Conservation (phyloP, 2,329 filamentous ascomycete genomes). For the Monosporascus sp. region DNA sequence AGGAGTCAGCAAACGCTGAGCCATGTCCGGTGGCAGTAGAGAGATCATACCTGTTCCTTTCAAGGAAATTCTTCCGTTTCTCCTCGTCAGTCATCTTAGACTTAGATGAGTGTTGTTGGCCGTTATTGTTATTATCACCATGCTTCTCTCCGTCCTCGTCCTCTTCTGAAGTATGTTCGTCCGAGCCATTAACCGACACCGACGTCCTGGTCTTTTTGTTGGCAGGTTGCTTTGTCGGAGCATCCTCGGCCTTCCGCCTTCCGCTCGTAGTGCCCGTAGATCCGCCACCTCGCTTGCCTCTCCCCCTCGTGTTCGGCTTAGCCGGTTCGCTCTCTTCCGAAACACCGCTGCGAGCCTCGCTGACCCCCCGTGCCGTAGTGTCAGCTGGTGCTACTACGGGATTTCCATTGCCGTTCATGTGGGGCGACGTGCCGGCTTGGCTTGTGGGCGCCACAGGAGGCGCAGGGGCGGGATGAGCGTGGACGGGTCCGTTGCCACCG, state of each 20-base stretch:
- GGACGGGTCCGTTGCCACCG: slow-evolving; percentile 39
- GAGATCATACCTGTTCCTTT: slow-evolving; percentile 77
- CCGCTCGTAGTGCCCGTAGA: slow-evolving; percentile 49
- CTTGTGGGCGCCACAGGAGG: slow-evolving; percentile 31
- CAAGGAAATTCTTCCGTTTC: slow-evolving; percentile 96
- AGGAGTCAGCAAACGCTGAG: slow-evolving; percentile 14
- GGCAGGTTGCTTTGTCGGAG: slow-evolving; percentile 55
- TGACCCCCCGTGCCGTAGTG: slow-evolving; percentile 46
- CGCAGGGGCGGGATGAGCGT: slow-evolving; percentile 42
- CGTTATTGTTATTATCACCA: slow-evolving; percentile 43
- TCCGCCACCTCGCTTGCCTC: slow-evolving; percentile 59
- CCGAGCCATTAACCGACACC: slow-evolving; percentile 29
- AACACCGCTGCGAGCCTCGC: slow-evolving; percentile 62
- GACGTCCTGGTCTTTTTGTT: slow-evolving; percentile 66
- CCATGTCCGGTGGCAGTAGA: neutral
- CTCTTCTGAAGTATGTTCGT: slow-evolving; percentile 48
- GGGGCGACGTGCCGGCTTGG: slow-evolving; percentile 42
- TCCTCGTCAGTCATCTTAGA: slow-evolving; percentile 96
- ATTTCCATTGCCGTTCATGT: slow-evolving; percentile 46
- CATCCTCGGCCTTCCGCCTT: slow-evolving; percentile 72
- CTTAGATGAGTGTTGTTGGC: slow-evolving; percentile 35
- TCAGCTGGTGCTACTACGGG: slow-evolving; percentile 35
- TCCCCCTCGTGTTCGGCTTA: slow-evolving; percentile 61
- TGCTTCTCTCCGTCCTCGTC: slow-evolving; percentile 50
- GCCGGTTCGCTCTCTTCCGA: slow-evolving; percentile 69